Base-by-base conservation (phyloP, 768 basidiomycete genomes). In the Sarcodon aspratus region DNA sequence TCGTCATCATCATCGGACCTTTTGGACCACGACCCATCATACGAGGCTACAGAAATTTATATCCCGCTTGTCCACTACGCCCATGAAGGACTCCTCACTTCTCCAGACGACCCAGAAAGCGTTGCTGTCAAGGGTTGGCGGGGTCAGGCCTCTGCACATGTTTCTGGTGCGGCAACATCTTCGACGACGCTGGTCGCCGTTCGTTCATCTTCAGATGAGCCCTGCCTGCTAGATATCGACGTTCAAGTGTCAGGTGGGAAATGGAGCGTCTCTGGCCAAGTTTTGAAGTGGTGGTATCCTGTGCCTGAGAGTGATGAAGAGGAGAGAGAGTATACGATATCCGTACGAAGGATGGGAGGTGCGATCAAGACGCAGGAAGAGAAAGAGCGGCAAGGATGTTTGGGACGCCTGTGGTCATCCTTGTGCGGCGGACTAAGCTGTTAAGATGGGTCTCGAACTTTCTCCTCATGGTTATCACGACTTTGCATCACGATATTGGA, bases 31-130 rank as follows among this genome's bases (percentile, higher is more conserved):
- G 40, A 42, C 40, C 40, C 40, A 17, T 53, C 12, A 58, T 59
- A 11, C 48, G 69, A 13, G 61, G 74, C 81, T n/a, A 97, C 92
- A 15, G 96, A 96, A 71, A 81, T 98, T 17, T 99, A 76, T 61
- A 62, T 98, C 1, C 96, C 96, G 5, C 71, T 91, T 45, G 82
- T 95, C 15, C 96, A 99, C 61, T 99, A 81, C 61, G 88, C 84
- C 3, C 40, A 42, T 42, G 6, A 15, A 9, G 27, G 40, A 9
- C 40, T 42, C 13, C 17, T 42, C 27, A 13, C 43, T 7, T 18
- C 35, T 53, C 33, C 46, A 15, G 36, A 32, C 45, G 17, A 12
- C 7, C 18, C 7, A 17, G 17, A 37, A 35, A 33, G 2, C 43
- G 10, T 13, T 7, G 11, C 33, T 46, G 21, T 27, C 5, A 27